These are phyloP conservation scores for Raffaelea arxii DNA, from an alignment of 2,329 filamentous ascomycete genomes.

Conservation along the genomic window DNA sequence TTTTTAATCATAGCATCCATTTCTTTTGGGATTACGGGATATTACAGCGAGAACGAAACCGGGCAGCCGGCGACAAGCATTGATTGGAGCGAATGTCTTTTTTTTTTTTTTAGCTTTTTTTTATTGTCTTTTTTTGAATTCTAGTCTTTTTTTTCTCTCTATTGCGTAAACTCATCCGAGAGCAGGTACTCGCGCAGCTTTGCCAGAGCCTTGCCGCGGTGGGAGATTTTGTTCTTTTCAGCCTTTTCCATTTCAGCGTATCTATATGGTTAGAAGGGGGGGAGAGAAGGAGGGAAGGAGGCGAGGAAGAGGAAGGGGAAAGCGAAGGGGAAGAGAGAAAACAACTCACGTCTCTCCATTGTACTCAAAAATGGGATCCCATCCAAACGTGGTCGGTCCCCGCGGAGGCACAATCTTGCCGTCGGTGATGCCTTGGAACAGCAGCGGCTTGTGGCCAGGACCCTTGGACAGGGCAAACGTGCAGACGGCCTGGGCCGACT, in stretches of 20 bases:
- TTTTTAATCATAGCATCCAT: too few species aligned
- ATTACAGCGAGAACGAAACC: too few species aligned
- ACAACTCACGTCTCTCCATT: constrained; percentile 68
- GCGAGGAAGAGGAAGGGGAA: neutral
- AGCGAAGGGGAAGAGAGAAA: too few species aligned
- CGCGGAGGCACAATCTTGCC: constrained; percentile 77
- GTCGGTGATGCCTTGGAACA: constrained; percentile 87
- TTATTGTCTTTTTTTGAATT: neutral
- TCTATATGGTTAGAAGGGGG: constrained; percentile 24
- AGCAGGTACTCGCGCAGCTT: constrained; percentile 79
- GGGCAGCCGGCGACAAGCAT: neutral
- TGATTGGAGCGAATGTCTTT: neutral
- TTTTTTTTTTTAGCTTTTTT: neutral
- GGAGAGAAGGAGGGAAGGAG: too few species aligned
- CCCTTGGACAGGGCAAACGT: constrained; percentile 90
- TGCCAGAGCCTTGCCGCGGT: constrained; percentile 75
- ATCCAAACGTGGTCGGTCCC: constrained; percentile 76
- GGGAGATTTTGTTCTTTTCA: constrained; percentile 86
- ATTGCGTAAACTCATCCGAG: constrained; percentile 15
- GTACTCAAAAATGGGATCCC: constrained; percentile 95
- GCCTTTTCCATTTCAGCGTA: constrained; percentile 90
- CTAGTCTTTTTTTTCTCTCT: neutral
- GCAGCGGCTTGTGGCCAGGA: constrained; percentile 69
- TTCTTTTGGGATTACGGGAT: too few species aligned
- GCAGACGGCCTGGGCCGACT: constrained; percentile 85